Conservation (phyloP, 257 asterid species). For the Datura wrightii region DNA sequence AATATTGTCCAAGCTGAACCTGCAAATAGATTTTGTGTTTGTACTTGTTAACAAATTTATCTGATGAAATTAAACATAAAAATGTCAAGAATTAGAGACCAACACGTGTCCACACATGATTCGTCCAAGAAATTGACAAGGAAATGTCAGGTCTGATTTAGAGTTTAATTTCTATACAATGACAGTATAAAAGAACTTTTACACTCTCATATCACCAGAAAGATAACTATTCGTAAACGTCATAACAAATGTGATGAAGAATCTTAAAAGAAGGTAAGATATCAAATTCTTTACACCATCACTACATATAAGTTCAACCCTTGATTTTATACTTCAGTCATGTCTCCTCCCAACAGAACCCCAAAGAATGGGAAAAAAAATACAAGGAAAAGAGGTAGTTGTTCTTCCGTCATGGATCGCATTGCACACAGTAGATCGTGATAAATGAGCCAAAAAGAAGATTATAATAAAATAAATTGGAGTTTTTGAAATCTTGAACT, state of each 20-base stretch:
- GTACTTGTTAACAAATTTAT: not conserved
- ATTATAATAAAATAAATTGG: not conserved
- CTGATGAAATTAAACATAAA: not conserved
- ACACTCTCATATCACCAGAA: not conserved
- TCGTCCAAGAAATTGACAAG: not conserved
- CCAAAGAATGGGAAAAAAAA: not conserved
- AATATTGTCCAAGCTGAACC: slow-evolving; percentile 92
- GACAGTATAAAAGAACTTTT: not conserved
- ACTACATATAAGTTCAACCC: not conserved
- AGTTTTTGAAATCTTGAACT: not conserved
- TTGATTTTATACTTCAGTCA: not conserved
- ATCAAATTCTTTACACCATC: not conserved
- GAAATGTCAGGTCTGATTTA: not conserved
- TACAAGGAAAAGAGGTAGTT: not conserved
- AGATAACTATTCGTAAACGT: not conserved
- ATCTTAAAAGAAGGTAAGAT: not conserved
- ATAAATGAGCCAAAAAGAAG: not conserved
- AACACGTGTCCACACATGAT: too few relatives aligned
- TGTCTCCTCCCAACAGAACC: not conserved
- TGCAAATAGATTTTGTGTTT: slow-evolving; percentile 32
- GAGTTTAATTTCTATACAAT: not conserved
- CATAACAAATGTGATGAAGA: not conserved
- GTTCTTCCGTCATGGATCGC: not conserved
- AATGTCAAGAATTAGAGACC: not conserved
- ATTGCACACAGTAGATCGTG: not conserved